These are phyloP conservation scores for Neolentinus lepideus DNA, from an alignment of 1,284 basidiomycete genomes.

Conservation along the genomic window DNA sequence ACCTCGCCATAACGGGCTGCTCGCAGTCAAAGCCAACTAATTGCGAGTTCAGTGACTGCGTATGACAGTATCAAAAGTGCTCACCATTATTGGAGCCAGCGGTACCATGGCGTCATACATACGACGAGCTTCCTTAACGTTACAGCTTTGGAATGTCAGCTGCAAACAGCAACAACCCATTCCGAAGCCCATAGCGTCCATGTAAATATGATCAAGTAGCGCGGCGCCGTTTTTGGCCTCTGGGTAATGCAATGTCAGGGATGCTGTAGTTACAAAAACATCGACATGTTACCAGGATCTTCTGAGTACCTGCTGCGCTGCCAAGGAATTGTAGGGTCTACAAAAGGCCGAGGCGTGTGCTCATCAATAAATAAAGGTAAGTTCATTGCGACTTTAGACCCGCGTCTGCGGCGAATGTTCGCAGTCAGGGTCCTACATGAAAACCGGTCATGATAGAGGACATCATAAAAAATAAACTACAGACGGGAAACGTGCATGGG, in stretches of 20 bases:
- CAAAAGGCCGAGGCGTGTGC: conserved; percentile 83
- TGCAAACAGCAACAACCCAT: conserved; percentile 99
- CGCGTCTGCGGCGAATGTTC: conserved; percentile 87
- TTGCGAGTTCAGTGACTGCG: background rate
- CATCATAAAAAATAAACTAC: conserved; percentile 23
- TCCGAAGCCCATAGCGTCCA: conserved; percentile 99
- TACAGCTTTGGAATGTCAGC: conserved; percentile 95
- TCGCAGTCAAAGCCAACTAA: conserved; percentile 89
- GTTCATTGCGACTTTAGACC: conserved; percentile 94
- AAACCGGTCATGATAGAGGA: conserved; percentile 13
- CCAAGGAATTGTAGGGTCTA: conserved; percentile 87
- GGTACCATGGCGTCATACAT: conserved; percentile 96
- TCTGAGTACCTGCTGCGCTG: conserved; percentile 75
- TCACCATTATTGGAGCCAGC: conserved; percentile 88
- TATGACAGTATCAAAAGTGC: conserved; percentile 14
- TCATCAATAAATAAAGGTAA: conserved; percentile 90
- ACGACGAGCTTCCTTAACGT: conserved; percentile 84
- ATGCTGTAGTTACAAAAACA: conserved; percentile 3
- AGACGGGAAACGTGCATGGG: conserved; percentile 95
- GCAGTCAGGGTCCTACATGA: conserved; percentile 81
- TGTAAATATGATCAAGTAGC: conserved; percentile 87
- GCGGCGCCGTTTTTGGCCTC: conserved; percentile 89
- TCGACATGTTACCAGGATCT: conserved; percentile 53
- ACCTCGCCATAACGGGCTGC: conserved; percentile 91
- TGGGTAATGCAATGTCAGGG: conserved; percentile 17